phyloP scores from a whole-genome alignment of 1,139 yeast genomes.

The Zygotorulaspora mrakii region DNA sequence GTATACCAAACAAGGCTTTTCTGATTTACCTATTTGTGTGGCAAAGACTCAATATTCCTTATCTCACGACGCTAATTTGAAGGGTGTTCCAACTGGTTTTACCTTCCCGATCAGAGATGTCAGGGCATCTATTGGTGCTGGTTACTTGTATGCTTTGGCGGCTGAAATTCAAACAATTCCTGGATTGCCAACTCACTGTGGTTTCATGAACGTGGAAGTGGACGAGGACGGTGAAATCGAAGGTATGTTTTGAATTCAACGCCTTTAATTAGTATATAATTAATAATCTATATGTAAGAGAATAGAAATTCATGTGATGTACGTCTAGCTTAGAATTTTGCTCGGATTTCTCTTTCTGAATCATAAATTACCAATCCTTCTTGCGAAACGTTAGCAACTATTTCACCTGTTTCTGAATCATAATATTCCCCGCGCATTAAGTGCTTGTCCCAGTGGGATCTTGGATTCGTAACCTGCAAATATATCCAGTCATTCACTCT shows the following conservation, averaged over 20 bases:
- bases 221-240: constrained; percentile 91
- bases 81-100: constrained; percentile 95
- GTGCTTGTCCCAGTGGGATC: constrained; percentile 53
- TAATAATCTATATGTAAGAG: constrained; percentile 1
- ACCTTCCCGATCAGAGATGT: constrained; percentile 92
- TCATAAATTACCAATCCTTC: constrained; percentile 51
- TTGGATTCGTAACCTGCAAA: constrained; percentile 48
- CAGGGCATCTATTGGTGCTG: constrained; percentile 94
- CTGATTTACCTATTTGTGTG: constrained; percentile 88
- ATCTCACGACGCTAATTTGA: constrained; percentile 88
- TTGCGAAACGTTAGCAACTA: constrained; percentile 63
- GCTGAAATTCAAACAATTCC: constrained; percentile 98
- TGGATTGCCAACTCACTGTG: constrained; percentile 94
- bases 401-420: constrained; percentile 45
- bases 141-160: constrained; percentile 92
- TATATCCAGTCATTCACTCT: constrained; percentile 54
- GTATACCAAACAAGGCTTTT: constrained; percentile 87
- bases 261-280: not conserved
- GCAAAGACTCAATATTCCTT: constrained; percentile 97
- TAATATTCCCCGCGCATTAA: constrained; percentile 59
- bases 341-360: constrained; percentile 18
- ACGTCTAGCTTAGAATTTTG: constrained; percentile 17
- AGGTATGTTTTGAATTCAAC: constrained; percentile 62
- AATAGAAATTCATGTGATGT: constrained; percentile 4
- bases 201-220: constrained; percentile 95